These are phyloP conservation scores for Erodium texanum DNA, from an alignment of 441 rosid genomes.

Conservation along the genomic window DNA sequence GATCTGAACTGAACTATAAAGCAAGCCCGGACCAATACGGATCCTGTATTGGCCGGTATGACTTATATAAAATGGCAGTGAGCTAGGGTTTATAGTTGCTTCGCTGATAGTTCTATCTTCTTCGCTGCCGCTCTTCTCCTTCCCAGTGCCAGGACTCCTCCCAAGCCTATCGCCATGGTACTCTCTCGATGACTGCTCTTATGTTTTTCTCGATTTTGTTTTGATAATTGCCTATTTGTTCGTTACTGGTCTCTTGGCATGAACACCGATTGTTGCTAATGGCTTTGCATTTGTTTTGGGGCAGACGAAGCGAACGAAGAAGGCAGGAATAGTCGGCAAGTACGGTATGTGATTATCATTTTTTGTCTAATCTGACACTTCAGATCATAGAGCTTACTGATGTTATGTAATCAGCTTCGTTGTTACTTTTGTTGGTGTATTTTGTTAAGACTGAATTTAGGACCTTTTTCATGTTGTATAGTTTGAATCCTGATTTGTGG, in stretches of 20 bases:
- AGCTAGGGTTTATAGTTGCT: slow-evolving; percentile 14
- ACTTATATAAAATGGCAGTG: background rate
- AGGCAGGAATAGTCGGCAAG: slow-evolving; percentile 35
- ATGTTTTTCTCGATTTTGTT: too few species aligned
- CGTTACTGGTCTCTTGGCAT: background rate
- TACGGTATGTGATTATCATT: slow-evolving; percentile 19
- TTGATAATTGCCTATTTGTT: too few species aligned
- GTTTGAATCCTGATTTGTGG: background rate
- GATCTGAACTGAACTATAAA: too few species aligned
- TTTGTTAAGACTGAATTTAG: background rate
- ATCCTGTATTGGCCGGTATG: background rate
- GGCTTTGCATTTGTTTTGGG: slow-evolving; percentile 1
- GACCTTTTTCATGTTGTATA: background rate
- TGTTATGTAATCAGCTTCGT: background rate
- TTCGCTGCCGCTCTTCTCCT: slow-evolving; percentile 8
- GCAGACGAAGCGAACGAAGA: slow-evolving; percentile 36
- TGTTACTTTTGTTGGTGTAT: background rate
- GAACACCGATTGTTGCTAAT: background rate
- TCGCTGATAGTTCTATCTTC: background rate
- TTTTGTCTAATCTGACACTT: background rate
- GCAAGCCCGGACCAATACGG: background rate
- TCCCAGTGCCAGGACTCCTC: background rate
- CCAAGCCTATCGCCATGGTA: slow-evolving; percentile 21
- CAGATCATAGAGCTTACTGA: background rate
- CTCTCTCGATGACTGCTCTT: background rate